Evolutionary conservation across 257 asterid genomes (phyloP).

Genomic region (Solanum chiquidenum): DNA sequence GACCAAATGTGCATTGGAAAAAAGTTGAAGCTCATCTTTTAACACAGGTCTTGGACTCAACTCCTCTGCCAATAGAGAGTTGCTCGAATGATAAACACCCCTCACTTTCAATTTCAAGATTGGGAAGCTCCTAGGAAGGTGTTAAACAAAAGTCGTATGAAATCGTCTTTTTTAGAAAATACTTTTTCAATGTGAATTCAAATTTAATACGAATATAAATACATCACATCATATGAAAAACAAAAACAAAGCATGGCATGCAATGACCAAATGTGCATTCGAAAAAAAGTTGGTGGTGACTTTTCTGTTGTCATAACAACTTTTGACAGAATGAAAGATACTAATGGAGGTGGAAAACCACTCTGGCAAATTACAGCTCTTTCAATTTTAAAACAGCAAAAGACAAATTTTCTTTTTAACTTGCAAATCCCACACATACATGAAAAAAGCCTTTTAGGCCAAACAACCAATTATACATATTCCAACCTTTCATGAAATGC

Average conservation of each 20-base stretch:
- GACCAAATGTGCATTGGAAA: not conserved
- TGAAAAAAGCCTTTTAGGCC: not conserved
- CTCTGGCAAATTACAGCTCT: not conserved
- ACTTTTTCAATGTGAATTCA: accelerated
- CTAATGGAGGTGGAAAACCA: not conserved
- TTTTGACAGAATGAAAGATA: not conserved
- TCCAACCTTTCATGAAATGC: not conserved
- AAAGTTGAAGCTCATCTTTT: not conserved
- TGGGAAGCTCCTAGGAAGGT: too few species aligned
- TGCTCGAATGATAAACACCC: too few species aligned
- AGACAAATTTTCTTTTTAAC: not conserved
- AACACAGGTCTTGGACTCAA: not conserved
- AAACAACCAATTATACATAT: not conserved
- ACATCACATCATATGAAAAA: not conserved
- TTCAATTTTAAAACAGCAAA: not conserved
- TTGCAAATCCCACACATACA: not conserved
- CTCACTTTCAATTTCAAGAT: too few species aligned
- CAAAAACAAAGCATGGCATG: not conserved
- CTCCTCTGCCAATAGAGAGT: too few species aligned
- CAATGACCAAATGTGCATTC: not conserved
- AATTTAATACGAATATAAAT: not conserved
- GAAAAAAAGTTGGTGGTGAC: not conserved
- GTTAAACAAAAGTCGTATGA: not conserved
- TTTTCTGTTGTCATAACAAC: not conserved
- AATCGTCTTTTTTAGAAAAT: not conserved